These are phyloP conservation scores for Uronychia setigera DNA, from an alignment of 73 alveolate genomes.

Conservation along the genomic window DNA sequence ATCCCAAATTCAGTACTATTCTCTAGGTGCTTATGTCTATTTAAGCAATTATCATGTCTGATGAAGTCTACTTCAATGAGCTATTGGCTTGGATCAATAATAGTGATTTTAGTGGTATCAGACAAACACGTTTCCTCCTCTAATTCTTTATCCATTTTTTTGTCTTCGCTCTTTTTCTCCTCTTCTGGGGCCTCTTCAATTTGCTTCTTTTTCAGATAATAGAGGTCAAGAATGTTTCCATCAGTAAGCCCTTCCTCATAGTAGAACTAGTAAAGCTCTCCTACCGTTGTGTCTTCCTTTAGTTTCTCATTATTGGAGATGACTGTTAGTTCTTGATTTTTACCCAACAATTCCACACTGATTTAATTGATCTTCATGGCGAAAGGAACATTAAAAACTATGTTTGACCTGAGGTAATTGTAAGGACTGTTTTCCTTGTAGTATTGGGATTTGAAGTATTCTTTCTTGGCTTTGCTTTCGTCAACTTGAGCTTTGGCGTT, in stretches of 20 bases:
- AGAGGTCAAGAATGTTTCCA: background rate
- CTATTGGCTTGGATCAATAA: no score
- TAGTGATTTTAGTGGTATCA: no score
- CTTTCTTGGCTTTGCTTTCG: constrained; percentile 26
- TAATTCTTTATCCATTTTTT: background rate
- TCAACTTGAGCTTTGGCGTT: background rate
- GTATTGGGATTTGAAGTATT: constrained; percentile 5
- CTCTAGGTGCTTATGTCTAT: constrained; percentile 93
- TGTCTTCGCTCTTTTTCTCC: constrained; percentile 8
- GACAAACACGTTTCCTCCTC: constrained; percentile 7
- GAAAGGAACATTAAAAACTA: constrained; percentile 52
- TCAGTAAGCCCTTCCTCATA: constrained; percentile 1
- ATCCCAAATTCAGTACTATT: constrained; percentile 93
- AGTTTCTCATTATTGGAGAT: background rate
- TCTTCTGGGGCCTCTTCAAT: constrained; percentile 5
- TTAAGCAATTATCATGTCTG: constrained; percentile 96
- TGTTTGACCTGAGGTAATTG: constrained; percentile 41
- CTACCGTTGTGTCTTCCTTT: background rate
- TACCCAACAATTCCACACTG: constrained; percentile 21
- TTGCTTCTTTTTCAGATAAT: background rate
- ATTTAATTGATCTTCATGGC: constrained; percentile 13
- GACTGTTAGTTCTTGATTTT: constrained; percentile 4
- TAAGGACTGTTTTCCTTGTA: constrained; percentile 32
- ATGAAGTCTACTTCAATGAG: constrained; percentile 96
- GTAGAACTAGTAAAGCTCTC: background rate